Base-by-base conservation (phyloP, 495 filamentous ascomycete species). In the Xylaria acuta region DNA sequence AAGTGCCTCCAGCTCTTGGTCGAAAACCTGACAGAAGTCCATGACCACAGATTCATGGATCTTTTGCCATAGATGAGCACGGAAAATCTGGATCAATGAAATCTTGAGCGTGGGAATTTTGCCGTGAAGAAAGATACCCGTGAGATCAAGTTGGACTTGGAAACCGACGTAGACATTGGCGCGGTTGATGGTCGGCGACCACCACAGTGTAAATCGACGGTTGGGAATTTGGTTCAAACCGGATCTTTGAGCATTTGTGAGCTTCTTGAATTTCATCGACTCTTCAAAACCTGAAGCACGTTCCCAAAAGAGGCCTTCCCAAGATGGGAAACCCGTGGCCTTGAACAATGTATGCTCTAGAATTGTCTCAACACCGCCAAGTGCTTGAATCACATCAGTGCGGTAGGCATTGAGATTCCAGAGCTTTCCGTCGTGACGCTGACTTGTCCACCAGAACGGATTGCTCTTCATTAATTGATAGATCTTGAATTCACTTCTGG, bases 401-500 rank as follows among this genome's bases (percentile, higher is more conserved):
- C 97, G 88, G 82, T 99, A 98, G 25, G 97, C 95, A 74, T 98
- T 99, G 75, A 99, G 82, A 76, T 99, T 98, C 97, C 97, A 99
- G 49, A 99, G 84, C 81, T 98, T 99, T 80, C 97, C 97, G 77
- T 99, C 97, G 77, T 99, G 97, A 60, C 97, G 87, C 81, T 98
- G 97, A 76, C 93, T 97, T 3, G 97, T 99, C 97, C 96, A 99
- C 95, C 95, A 98, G 87, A 98, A 99, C 0, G 96, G 95, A 80
- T 98, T 98, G 86, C 93, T 97, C 90, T 98, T 98, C 96, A 99
- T 98, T 72, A 98, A 85, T 82, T 97, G 95, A 80, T 98, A 99
- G 66, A 93, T 92, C 85, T 98, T 99, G 86, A 98, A 99, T 84
- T 99, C 97, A 34, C 95, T 94, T 43, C 97, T 88, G 36, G 96